Conservation (phyloP, 1,284 basidiomycete genomes). For the Leccinum olivaceoglutinosum region DNA sequence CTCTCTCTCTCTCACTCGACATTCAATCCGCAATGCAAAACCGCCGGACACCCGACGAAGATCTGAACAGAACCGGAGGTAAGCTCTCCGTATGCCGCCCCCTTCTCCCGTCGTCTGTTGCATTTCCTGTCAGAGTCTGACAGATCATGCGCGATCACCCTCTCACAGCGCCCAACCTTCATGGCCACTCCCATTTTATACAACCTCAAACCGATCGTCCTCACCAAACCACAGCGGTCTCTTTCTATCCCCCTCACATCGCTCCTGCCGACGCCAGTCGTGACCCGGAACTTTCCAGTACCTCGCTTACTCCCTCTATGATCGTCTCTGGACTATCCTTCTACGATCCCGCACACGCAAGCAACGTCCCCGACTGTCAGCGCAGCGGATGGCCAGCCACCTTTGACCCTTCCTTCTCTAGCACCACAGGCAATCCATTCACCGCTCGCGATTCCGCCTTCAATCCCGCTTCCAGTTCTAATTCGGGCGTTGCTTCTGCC, state of each 20-base stretch:
- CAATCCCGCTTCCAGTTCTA: background rate
- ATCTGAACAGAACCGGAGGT: conserved; percentile 25
- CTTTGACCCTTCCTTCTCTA: conserved; percentile 16
- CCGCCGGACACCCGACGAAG: conserved; percentile 16
- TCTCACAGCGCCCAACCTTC: conserved; percentile 11
- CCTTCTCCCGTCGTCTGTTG: conserved; percentile 9
- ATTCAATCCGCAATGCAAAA: conserved; percentile 19
- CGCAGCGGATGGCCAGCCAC: conserved; percentile 18
- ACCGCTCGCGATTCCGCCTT: background rate
- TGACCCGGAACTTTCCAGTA: background rate
- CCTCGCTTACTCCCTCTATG: conserved; percentile 15
- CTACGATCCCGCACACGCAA: conserved; percentile 25
- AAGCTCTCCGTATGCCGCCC: conserved; percentile 14
- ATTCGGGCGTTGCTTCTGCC: background rate
- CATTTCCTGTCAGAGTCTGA: conserved; percentile 8
- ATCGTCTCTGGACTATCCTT: conserved; percentile 26
- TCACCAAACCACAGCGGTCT: background rate
- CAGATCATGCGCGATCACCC: conserved; percentile 16
- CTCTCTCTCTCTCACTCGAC: too few species aligned
- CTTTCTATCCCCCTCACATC: conserved; percentile 6
- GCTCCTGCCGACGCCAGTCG: background rate
- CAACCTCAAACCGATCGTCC: conserved; percentile 4
- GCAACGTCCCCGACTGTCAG: conserved; percentile 13
- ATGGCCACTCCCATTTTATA: conserved; percentile 1
- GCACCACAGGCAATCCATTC: background rate